A percentile compares a stretch with the other conserved stretches of the same genome.
Evolutionary conservation across 441 rosid genomes (phyloP).

Genomic region (Gossypium schwendimanii): DNA sequence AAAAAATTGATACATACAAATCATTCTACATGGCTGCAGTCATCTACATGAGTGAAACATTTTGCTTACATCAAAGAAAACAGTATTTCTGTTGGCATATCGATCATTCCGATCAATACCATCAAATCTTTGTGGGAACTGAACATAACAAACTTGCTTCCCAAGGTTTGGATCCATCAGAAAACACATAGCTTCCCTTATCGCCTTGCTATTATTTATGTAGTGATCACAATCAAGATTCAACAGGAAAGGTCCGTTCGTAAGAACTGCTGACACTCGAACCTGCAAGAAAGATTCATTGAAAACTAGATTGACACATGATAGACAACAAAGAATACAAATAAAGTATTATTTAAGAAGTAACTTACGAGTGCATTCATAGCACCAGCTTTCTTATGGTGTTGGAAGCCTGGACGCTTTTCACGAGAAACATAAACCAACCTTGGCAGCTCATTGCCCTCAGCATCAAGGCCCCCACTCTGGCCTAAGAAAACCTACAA

Average conservation of each 20-base stretch:
- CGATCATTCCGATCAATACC: conserved; percentile 91
- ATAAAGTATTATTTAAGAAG: conserved; percentile 12
- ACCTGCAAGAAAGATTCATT: conserved; percentile 44
- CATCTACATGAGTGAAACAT: neutral
- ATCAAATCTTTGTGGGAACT: conserved; percentile 96
- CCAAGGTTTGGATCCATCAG: conserved; percentile 98
- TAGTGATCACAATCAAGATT: conserved; percentile 99
- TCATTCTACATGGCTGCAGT: neutral
- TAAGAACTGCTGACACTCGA: conserved; percentile 93
- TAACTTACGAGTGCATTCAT: conserved; percentile 88
- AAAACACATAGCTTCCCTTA: conserved; percentile 96
- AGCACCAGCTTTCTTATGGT: conserved; percentile 99
- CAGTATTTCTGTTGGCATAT: conserved; percentile 93
- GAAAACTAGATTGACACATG: conserved; percentile 17
- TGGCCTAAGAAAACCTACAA: conserved; percentile 80
- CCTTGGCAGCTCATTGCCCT: conserved; percentile 96
- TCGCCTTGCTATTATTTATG: conserved; percentile 91
- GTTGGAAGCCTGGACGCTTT: conserved; percentile 95
- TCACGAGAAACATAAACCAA: conserved; percentile 97
- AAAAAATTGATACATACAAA: neutral
- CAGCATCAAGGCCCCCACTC: conserved; percentile 92
- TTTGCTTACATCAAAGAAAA: conserved; percentile 86
- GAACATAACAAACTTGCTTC: conserved; percentile 90
- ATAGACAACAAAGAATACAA: neutral
- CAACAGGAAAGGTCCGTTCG: conserved; percentile 95